Evolutionary conservation across 2,329 filamentous ascomycete genomes (phyloP).

Genomic region (Aspergillus melleus): DNA sequence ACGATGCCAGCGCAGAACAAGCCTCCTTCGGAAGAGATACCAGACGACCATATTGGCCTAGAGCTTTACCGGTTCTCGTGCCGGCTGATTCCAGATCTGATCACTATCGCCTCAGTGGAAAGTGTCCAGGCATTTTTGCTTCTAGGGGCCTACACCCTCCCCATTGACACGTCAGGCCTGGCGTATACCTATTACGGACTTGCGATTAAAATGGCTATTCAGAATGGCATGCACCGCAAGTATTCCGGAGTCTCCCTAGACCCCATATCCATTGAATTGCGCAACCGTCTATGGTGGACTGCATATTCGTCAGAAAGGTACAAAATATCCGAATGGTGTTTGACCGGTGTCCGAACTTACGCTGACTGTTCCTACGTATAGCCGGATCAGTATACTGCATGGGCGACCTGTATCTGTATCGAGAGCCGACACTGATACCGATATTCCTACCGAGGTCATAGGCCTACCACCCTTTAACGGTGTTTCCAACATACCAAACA

Average conservation of each 20-base stretch:
- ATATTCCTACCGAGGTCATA: constrained; percentile 45
- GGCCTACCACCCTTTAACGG: constrained; percentile 37
- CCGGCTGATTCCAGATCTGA: constrained; percentile 54
- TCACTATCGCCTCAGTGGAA: constrained; percentile 53
- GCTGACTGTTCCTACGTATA: constrained; percentile 16
- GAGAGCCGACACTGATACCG: constrained; percentile 50
- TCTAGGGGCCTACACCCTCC: constrained; percentile 37
- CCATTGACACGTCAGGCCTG: constrained; percentile 53
- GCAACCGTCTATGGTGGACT: constrained; percentile 57
- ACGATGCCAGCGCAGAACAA: constrained; percentile 13
- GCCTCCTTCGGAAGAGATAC: constrained; percentile 15
- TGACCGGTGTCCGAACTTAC: background rate
- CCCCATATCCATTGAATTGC: constrained; percentile 46
- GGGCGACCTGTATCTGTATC: constrained; percentile 52
- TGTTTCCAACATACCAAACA: constrained; percentile 39
- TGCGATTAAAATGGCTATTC: constrained; percentile 54
- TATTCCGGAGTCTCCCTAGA: constrained; percentile 44
- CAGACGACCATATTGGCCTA: constrained; percentile 51
- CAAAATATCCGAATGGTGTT: background rate
- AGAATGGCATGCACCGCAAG: constrained; percentile 57
- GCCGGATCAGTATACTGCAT: constrained; percentile 54
- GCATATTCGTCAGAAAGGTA: constrained; percentile 54
- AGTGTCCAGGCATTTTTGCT: constrained; percentile 53
- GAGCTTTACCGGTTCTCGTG: constrained; percentile 54
- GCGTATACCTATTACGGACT: constrained; percentile 55